Base-by-base conservation (phyloP, 768 basidiomycete genomes). In the Naganishia vaughanmartiniae region DNA sequence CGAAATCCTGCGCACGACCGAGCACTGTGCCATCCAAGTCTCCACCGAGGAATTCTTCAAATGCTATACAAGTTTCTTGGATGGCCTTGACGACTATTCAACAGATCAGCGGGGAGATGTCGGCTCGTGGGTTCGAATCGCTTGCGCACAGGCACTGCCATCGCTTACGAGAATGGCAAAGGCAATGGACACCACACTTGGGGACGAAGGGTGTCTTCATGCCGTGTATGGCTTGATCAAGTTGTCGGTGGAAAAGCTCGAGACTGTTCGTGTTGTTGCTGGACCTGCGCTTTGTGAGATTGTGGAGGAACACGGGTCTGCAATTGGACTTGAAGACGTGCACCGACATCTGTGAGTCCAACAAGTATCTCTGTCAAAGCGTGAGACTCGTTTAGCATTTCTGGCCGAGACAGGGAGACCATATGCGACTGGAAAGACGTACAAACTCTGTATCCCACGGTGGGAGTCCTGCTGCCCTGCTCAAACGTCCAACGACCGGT, bases 81-180 rank as follows among this genome's bases (percentile, higher is more conserved):
- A 77, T n/a, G 93, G 92, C 4, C 81, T 99, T 65, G 84, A 87
- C 24, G 94, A 99, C 82, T 99, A 98, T 78, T 90, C 91, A 6
- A 87, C 87, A 57, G 95, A 99, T 78, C 91, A 96, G 78, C 88
- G 95, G 73, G 95, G 95, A 4, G 96, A 99, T 78, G 90, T 99
- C 45, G 95, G 95, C 51, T 97, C 95, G 1, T 96, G 93, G 93
- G 86, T 93, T 65, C 90, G 95, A 72, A 85, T 90, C 9, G 87
- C 88, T 1, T 90, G 89, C 55, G 89, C 89, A 12, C 81, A 93
- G 6, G 74, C 73, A 0, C 34, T 57, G n/a, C 58, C 72, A 1
- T 7, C 72, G 4, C 66, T 70, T 21, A n/a, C 46, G 15, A 10
- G 28, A 9, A 54, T 30, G 30, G 54, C 39, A 19, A 39, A 72